Evolutionary conservation across 2,329 filamentous ascomycete species (phyloP).

Genomic region (Zymoseptoria tritici): DNA sequence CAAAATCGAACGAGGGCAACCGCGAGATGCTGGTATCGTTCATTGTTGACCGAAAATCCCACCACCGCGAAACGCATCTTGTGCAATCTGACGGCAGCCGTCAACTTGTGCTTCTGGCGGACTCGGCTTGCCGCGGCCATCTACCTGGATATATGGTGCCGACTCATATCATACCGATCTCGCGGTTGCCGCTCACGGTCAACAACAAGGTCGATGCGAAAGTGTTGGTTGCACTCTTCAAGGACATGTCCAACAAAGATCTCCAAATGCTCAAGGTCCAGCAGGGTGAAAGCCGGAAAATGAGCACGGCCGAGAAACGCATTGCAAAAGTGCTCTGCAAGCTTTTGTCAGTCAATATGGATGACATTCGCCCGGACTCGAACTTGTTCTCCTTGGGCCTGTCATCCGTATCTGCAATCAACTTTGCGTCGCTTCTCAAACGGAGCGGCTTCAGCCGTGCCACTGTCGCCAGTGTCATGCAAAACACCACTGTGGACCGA

Average conservation of each 20-base stretch:
- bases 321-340: conserved; percentile 50
- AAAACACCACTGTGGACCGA: conserved; percentile 39
- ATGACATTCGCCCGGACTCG: conserved; percentile 45
- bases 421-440: conserved; percentile 59
- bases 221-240: conserved; percentile 59
- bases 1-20: conserved; percentile 62
- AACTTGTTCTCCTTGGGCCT: conserved; percentile 81
- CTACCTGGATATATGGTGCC: conserved; percentile 88
- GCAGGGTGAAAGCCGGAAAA: conserved; percentile 15
- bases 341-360: conserved; percentile 42
- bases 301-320: conserved; percentile 35
- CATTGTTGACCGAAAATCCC: conserved; percentile 33
- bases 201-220: conserved; percentile 87
- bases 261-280: conserved; percentile 48
- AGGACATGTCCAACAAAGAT: conserved; percentile 50
- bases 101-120: conserved; percentile 23
- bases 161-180: conserved; percentile 67
- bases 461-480: conserved; percentile 61
- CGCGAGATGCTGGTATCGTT: conserved; percentile 82
- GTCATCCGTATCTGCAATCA: conserved; percentile 78
- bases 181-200: conserved; percentile 67
- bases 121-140: conserved; percentile 55
- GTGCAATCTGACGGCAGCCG: conserved; percentile 24
- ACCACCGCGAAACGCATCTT: conserved; percentile 28
- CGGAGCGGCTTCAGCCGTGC: conserved; percentile 53